Evolutionary conservation across 768 basidiomycete genomes (phyloP).

Genomic region (Trametes meyenii): DNA sequence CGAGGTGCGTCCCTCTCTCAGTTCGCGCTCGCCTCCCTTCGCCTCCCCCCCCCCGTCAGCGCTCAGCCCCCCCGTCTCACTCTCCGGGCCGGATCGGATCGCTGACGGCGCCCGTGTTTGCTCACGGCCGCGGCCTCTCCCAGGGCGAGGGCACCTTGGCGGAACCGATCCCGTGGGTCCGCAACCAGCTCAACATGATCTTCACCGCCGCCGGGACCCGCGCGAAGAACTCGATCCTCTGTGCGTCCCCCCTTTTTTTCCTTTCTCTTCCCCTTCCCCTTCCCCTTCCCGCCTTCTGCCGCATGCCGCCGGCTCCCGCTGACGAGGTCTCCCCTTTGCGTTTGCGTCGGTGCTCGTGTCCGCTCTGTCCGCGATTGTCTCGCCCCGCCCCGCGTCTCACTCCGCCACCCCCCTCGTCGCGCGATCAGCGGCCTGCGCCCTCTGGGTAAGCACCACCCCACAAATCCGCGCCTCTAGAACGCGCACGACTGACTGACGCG

Average conservation of each 20-base stretch:
- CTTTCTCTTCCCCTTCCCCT: not conserved
- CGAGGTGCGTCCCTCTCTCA: constrained; percentile 54
- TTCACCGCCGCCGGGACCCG: constrained; percentile 44
- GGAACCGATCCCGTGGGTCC: constrained; percentile 38
- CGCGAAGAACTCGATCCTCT: constrained; percentile 46
- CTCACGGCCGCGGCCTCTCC: no score
- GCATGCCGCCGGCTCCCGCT: not conserved
- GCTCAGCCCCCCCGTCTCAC: no score
- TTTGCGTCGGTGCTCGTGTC: constrained; percentile 18
- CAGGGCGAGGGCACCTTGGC: constrained; percentile 27
- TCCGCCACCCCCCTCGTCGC: constrained; percentile 50
- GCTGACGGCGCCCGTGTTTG: constrained; percentile 8
- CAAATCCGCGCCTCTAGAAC: constrained; percentile 22
- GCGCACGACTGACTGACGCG: not conserved
- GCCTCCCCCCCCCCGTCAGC: no score
- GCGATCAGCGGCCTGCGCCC: constrained; percentile 58
- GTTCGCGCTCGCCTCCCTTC: no score
- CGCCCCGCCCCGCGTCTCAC: constrained; percentile 24
- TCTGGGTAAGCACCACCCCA: constrained; percentile 55
- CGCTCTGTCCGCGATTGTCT: not conserved
- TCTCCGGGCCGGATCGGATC: not conserved
- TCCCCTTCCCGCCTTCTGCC: constrained; percentile 36
- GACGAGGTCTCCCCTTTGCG: not conserved
- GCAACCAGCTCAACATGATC: constrained; percentile 43
- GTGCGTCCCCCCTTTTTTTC: constrained; percentile 39